Evolutionary conservation across 2,329 filamentous ascomycete species (phyloP), one percentile per base, ranked within the genome.

Genomic region (Rhinocladiella similis): DNA sequence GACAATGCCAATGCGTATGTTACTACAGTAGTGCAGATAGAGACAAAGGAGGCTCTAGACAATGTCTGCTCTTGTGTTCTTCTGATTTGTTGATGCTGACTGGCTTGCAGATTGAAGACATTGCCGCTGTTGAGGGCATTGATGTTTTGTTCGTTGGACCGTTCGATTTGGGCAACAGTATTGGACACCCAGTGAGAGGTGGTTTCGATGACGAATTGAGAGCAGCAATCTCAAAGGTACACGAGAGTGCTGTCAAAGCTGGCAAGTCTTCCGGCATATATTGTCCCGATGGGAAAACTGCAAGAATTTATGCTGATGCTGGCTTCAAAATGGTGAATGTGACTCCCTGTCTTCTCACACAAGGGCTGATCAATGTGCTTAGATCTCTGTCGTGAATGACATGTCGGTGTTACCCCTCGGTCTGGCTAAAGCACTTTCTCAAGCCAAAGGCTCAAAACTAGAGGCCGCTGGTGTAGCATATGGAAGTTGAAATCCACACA

Each of bases 111-210:
- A 72, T 77, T 13, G 72, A 75, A 20, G 77, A 77, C 50, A 83
- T 83, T 53, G 80, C 80, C 10, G 74, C 75, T 9, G 72, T 82
- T 3, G 74, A 76, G 1, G 80, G 80, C 1, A 75, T 83, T 5
- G 80, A 83, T 57, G 62, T 79, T 19, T 67, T 83, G 4, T 73
- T 83, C 20, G 74, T 83, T 50, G 80, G 81, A 0, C 81, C 80
- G 1, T 82, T 78, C 67, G 81, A 83, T 68, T 69, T 83, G 1
- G 81, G 81, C 16, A 83, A 83, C 64, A 82, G 80, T 50, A 82
- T 83, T 47, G 81, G 80, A 2, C 73, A 79, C 52, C 79, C 80
- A 0, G 78, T 83, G 13, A 70, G 71, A 2, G 72, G 73, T 4
- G 71, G 68, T 3, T 79, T 82, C 69, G 74, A 78, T 45, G 73